phyloP scores from a whole-genome alignment of 2,329 filamentous ascomycete species.

The Aurifilum marmelostoma region DNA sequence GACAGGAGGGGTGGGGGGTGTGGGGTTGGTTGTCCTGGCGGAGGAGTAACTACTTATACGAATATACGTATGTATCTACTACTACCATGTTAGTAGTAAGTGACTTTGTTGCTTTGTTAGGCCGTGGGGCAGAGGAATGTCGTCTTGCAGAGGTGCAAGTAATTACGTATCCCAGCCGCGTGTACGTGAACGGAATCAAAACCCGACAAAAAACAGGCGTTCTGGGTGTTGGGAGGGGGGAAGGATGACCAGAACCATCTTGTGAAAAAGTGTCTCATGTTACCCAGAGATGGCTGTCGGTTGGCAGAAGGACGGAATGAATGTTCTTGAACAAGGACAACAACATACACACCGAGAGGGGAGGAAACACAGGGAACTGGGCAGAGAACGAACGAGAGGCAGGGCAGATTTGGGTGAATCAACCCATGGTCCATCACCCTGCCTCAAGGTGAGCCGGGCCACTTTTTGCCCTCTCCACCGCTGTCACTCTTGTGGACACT shows the following conservation, averaged over 20 bases:
- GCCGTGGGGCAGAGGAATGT: too few species aligned
- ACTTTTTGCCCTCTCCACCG: background rate
- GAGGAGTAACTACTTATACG: background rate
- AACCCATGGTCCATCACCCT: background rate
- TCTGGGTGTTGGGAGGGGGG: too few species aligned
- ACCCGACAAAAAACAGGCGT: too few species aligned
- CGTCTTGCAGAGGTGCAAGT: too few species aligned
- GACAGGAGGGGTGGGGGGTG: background rate
- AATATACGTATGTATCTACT: background rate
- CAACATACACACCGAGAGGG: too few species aligned
- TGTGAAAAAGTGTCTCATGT: background rate
- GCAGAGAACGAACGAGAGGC: background rate
- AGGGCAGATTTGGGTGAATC: background rate
- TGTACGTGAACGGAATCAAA: too few species aligned
- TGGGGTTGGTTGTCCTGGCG: background rate
- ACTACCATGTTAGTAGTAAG: background rate
- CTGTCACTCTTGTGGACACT: background rate
- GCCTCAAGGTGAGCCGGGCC: background rate
- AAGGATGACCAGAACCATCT: background rate
- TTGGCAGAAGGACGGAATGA: background rate
- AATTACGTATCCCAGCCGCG: too few species aligned
- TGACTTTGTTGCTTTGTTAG: too few species aligned
- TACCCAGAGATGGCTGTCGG: background rate
- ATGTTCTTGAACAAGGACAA: too few species aligned
- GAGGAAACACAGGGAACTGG: background rate